Base-by-base conservation (phyloP, 1,139 yeast species). In the Petasospora fabianii region DNA sequence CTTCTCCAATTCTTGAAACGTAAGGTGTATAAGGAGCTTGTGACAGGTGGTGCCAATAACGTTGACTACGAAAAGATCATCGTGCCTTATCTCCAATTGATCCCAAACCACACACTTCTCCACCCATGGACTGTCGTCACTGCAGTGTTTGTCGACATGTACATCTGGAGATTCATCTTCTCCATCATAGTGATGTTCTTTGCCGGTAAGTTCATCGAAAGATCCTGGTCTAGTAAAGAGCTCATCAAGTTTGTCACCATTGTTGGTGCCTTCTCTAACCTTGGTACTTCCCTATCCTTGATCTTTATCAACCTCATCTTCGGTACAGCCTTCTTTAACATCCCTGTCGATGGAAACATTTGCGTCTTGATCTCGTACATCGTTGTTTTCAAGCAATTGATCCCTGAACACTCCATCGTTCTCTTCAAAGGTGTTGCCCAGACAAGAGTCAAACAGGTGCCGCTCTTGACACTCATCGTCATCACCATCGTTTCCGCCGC, bases 311-410 rank as follows among this genome's bases (percentile, higher is more conserved):
- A 72, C 65, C 42, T 56, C 62, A n/a, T 63, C 61, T 35, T 55
- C 26, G 46, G 56, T 24, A 35, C 41, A 29, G 37, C 57, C 34
- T 47, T 51, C 36, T 48, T 54, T 13, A 53, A 60, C 39, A 34
- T 50, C 7, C 61, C 83, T 5, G 63, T 82, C 36, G 84, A 85
- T 41, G 97, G 96, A 0, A 80, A 87, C 16, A 73, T 79, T 30
- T 79, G 87, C 1, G 65, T 86, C 43, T 70, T 84, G 47, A 68
- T 85, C 55, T 92, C 87, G 3, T 83, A 85, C 51, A 65, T 88
- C 43, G 95, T 90, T 26, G 94, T 88, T 8, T 77, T 87, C 58
- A 88, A 87, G 61, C 97, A 90, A 61, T 68, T 86, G 51, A 78
- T 85, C 24, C 97, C 97, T 6, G 97, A 90, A 58, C 95, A 87